Evolutionary conservation across 257 asterid species (phyloP).

Genomic region (Solanum megistacrolobum): DNA sequence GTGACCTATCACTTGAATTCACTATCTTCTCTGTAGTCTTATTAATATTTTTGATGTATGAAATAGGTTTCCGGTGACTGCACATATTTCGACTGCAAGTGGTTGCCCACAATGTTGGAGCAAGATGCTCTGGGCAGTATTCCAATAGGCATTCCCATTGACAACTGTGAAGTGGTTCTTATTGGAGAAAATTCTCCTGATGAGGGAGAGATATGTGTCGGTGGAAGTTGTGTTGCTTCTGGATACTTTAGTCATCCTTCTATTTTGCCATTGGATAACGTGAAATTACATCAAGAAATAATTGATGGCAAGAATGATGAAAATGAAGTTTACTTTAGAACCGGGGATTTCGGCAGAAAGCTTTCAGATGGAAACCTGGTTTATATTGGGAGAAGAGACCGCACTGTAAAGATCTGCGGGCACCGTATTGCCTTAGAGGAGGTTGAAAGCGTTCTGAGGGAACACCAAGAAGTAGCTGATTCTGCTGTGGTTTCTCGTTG

Average conservation of each 20-base stretch:
- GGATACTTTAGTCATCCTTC: conserved; percentile 69
- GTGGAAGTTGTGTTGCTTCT: conserved; percentile 70
- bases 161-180: conserved; percentile 62
- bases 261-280: conserved; percentile 36
- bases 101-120: conserved; percentile 49
- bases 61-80: conserved; percentile 90
- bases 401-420: conserved; percentile 67
- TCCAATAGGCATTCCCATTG: conserved; percentile 68
- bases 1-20: background rate
- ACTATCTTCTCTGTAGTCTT: background rate
- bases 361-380: conserved; percentile 74
- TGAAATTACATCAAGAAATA: conserved; percentile 13
- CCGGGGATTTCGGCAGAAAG: conserved; percentile 85
- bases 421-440: conserved; percentile 88
- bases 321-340: conserved; percentile 37
- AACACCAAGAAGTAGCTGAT: conserved; percentile 62
- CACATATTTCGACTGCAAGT: conserved; percentile 85
- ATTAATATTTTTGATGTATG: background rate
- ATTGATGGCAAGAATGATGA: background rate
- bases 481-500: conserved; percentile 65
- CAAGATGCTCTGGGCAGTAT: conserved; percentile 46
- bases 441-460: conserved; percentile 56
- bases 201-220: conserved; percentile 72
- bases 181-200: conserved; percentile 55
- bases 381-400: conserved; percentile 84